These are phyloP conservation scores for Venturia aucupariae DNA, from an alignment of 2,329 filamentous ascomycete genomes.

Conservation along the genomic window DNA sequence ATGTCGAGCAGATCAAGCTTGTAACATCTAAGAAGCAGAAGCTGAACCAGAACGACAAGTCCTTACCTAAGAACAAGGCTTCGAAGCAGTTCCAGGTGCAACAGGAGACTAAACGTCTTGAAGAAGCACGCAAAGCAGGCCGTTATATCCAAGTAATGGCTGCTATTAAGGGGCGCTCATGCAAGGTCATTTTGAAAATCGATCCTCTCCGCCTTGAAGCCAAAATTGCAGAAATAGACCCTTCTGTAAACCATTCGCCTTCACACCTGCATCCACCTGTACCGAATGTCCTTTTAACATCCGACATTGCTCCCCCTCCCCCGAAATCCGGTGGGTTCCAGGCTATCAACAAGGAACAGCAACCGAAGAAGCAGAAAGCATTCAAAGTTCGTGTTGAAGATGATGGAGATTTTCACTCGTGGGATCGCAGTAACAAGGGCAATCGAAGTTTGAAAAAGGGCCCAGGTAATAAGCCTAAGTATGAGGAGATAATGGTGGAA, in stretches of 20 bases:
- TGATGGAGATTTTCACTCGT: conserved; percentile 32
- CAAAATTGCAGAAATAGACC: conserved; percentile 18
- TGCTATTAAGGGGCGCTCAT: conserved; percentile 36
- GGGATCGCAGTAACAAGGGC: conserved; percentile 21
- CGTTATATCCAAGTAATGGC: conserved; percentile 38
- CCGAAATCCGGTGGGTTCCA: conserved; percentile 17
- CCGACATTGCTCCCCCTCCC: conserved; percentile 26
- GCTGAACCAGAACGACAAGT: conserved; percentile 19
- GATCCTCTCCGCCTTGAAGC: conserved; percentile 24
- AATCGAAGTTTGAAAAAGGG: conserved; percentile 16
- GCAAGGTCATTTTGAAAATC: conserved; percentile 33
- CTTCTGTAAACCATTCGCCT: background rate
- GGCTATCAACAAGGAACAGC: conserved; percentile 15
- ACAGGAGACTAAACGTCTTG: conserved; percentile 34
- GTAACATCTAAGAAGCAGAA: conserved; percentile 21
- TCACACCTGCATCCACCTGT: conserved; percentile 19
- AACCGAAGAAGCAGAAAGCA: conserved; percentile 19
- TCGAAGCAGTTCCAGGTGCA: conserved; percentile 40
- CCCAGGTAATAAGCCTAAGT: conserved; percentile 23
- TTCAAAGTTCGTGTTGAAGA: conserved; percentile 31
- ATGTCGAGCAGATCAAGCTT: conserved; percentile 21
- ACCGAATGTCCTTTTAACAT: conserved; percentile 24
- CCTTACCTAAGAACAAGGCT: conserved; percentile 30
- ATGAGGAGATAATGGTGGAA: conserved; percentile 38
- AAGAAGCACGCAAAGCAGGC: conserved; percentile 35